Percentiles rank a stretch among this genome's conserved stretches.
These are phyloP conservation scores for Aspergillus amoenus DNA, from an alignment of 2,329 filamentous ascomycete species.

Conservation along the genomic window DNA sequence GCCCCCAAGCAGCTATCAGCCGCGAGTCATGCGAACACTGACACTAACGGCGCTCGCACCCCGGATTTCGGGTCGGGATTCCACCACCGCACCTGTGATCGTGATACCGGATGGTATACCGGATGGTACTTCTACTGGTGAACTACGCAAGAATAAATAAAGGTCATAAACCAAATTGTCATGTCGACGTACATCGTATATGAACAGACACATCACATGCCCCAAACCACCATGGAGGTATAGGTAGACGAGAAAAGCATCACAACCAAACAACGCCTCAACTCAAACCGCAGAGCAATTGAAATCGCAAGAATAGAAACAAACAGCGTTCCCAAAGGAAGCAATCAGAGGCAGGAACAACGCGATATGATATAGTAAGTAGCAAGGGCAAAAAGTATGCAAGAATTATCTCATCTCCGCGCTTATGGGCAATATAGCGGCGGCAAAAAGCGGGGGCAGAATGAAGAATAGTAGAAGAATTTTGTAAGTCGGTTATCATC, in stretches of 20 bases:
- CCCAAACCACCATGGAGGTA: background rate
- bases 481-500: slow-evolving; percentile 16
- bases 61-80: too few relatives aligned
- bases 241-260: background rate
- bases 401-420: slow-evolving; percentile 15
- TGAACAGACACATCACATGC: slow-evolving; percentile 18
- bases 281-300: slow-evolving; percentile 18
- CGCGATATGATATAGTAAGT: slow-evolving; percentile 6
- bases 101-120: too few relatives aligned
- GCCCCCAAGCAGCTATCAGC: too few relatives aligned
- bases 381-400: slow-evolving; percentile 17
- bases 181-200: slow-evolving; percentile 26
- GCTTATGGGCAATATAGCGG: slow-evolving; percentile 8
- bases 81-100: too few relatives aligned
- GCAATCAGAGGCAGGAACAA: slow-evolving; percentile 15
- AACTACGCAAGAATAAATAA: slow-evolving; percentile 30
- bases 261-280: background rate
- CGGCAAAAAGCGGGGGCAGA: slow-evolving; percentile 4
- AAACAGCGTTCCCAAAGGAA: slow-evolving; percentile 3
- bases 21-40: too few relatives aligned
- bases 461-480: slow-evolving; percentile 17
- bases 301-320: slow-evolving; percentile 7
- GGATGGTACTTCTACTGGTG: too few relatives aligned
- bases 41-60: too few relatives aligned
- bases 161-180: slow-evolving; percentile 22